Evolutionary conservation across 352 stramenopile genomes (phyloP).

Genomic region (Phytophthora tentaculata): DNA sequence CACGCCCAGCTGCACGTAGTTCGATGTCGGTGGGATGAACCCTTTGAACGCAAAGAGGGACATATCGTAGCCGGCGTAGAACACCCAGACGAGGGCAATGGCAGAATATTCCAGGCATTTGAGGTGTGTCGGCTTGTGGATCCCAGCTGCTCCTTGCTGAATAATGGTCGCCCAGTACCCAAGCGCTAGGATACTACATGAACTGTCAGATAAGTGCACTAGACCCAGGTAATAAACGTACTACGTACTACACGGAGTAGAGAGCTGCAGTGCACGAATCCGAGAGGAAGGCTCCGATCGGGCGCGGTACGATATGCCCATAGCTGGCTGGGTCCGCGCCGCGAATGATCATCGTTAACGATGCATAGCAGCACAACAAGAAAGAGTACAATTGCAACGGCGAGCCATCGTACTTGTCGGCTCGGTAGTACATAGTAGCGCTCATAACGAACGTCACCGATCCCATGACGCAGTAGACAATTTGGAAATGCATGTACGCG

Average conservation of each 20-base stretch:
- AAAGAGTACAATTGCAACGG: constrained; percentile 63
- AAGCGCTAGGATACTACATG: constrained; percentile 52
- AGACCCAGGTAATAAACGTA: neutral
- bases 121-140: constrained; percentile 34
- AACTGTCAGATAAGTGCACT: constrained; percentile 4
- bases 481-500: constrained; percentile 47
- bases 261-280: constrained; percentile 68
- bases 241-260: constrained; percentile 62
- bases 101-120: constrained; percentile 37
- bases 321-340: constrained; percentile 63
- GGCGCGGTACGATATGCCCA: constrained; percentile 48
- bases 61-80: constrained; percentile 42
- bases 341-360: constrained; percentile 60
- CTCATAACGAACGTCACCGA: constrained; percentile 38
- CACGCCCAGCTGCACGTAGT: constrained; percentile 35
- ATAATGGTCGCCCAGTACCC: constrained; percentile 68
- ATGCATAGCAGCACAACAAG: constrained; percentile 52
- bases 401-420: constrained; percentile 40
- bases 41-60: constrained; percentile 43
- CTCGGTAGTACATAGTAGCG: constrained; percentile 54
- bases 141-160: constrained; percentile 45
- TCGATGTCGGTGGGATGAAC: constrained; percentile 35
- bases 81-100: constrained; percentile 44
- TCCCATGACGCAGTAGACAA: constrained; percentile 51
- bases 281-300: constrained; percentile 50